These are phyloP conservation scores for Ceratocystis cubensis DNA, from an alignment of 2,329 filamentous ascomycete species.

Conservation along the genomic window DNA sequence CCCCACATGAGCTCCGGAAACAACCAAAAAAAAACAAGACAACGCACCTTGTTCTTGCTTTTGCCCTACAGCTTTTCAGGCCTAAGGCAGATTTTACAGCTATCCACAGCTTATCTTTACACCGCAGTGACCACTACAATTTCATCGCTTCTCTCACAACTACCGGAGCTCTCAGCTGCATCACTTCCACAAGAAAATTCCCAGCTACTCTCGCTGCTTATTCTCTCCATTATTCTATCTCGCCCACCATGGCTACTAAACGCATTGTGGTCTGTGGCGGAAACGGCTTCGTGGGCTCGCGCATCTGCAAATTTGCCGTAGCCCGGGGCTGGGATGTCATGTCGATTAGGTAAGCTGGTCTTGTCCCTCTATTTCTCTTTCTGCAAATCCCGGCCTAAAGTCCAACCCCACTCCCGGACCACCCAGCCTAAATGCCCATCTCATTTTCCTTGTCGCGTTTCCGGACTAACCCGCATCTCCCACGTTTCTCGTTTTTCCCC, in stretches of 20 bases:
- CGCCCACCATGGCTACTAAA: slow-evolving; percentile 48
- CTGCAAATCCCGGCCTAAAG: neutral
- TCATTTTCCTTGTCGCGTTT: too few species aligned
- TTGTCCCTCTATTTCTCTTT: neutral
- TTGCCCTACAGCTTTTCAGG: too few species aligned
- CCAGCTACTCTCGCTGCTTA: neutral
- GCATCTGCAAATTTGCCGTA: slow-evolving; percentile 85
- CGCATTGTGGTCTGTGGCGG: slow-evolving; percentile 84
- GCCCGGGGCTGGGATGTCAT: slow-evolving; percentile 81
- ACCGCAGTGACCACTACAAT: neutral
- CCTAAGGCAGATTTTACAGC: too few species aligned
- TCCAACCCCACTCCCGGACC: too few species aligned
- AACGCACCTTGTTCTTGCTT: too few species aligned
- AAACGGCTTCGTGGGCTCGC: slow-evolving; percentile 76
- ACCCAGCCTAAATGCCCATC: too few species aligned
- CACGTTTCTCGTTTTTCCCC: slow-evolving; percentile 21
- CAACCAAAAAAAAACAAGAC: neutral
- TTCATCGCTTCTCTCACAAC: neutral
- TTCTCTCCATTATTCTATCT: neutral
- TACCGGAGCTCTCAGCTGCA: neutral
- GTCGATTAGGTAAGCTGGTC: slow-evolving; percentile 61
- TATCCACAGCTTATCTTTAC: too few species aligned
- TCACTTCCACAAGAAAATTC: neutral
- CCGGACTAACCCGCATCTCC: slow-evolving; percentile 6
- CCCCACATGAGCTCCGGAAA: neutral